phyloP scores from a whole-genome alignment of 176 grass and related monocot species.

The Avena insularis region DNA sequence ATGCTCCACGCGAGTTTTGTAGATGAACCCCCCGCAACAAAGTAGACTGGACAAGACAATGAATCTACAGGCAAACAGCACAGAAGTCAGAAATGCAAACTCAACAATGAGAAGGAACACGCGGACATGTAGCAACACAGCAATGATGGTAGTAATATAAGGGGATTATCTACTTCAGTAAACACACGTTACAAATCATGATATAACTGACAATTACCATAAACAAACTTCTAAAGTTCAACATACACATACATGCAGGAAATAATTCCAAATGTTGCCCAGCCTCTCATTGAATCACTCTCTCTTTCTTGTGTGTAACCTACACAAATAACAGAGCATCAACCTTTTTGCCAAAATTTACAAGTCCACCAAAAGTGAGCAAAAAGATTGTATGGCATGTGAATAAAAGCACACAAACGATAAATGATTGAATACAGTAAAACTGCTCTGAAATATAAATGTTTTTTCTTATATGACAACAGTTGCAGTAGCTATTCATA shows the following conservation, averaged over 20 bases:
- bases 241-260: conserved; percentile 77
- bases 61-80: conserved; percentile 56
- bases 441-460: conserved; percentile 1
- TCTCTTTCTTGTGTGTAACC: conserved; percentile 70
- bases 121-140: conserved; percentile 29
- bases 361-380: conserved; percentile 1
- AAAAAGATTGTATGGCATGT: not conserved
- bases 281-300: conserved; percentile 64
- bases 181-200: conserved; percentile 28
- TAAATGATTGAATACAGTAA: conserved; percentile 6
- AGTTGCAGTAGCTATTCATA: not conserved
- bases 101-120: conserved; percentile 6
- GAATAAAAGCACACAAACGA: conserved; percentile 10
- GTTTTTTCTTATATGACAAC: not conserved
- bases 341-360: not conserved
- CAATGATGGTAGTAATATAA: conserved; percentile 29
- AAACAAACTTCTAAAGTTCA: conserved; percentile 32
- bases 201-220: conserved; percentile 12
- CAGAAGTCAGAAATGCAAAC: conserved; percentile 12
- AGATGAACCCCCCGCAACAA: conserved; percentile 90
- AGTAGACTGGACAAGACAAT: conserved; percentile 65
- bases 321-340: conserved; percentile 28
- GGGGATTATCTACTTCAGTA: conserved; percentile 30
- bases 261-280: conserved; percentile 84
- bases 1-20: conserved; percentile 59